phyloP scores from a whole-genome alignment of 192 early-diverging fungal species.

The Spinellus fusiger region DNA sequence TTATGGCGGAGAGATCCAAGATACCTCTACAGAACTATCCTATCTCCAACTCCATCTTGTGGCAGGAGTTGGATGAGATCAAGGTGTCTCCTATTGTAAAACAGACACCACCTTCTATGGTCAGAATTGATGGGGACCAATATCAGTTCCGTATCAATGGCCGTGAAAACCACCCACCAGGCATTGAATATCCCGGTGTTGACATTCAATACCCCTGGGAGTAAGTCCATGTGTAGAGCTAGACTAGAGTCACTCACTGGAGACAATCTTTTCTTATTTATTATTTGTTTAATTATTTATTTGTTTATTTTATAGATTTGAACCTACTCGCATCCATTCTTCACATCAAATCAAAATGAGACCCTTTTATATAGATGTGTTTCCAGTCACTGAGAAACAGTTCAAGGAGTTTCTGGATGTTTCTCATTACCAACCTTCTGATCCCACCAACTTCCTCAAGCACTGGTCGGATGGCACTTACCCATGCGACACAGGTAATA shows the following conservation, averaged over 20 bases:
- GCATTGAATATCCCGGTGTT: conserved; percentile 16
- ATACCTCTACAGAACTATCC: conserved; percentile 7
- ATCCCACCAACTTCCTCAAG: conserved; percentile 19
- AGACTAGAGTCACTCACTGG: not conserved
- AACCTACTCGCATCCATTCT: conserved; percentile 9
- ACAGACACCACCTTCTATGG: conserved; percentile 8
- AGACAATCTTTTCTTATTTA: not conserved
- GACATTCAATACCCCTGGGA: conserved; percentile 22
- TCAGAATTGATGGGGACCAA: conserved; percentile 15
- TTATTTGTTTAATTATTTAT: not conserved
- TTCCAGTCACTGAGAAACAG: conserved; percentile 13
- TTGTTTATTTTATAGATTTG: conserved; percentile 7
- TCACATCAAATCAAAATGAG: conserved; percentile 13
- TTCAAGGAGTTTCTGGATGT: conserved; percentile 20
- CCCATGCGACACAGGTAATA: conserved; percentile 7
- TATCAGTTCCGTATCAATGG: conserved; percentile 12
- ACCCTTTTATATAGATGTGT: conserved; percentile 17
- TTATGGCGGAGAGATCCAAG: not conserved
- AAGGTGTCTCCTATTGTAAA: not conserved
- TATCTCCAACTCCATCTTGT: conserved; percentile 9
- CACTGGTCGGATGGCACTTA: conserved; percentile 18
- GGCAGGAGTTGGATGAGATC: conserved; percentile 18
- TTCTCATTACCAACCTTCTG: conserved; percentile 15
- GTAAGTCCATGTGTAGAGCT: conserved; percentile 14
- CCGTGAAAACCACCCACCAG: conserved; percentile 5